These are phyloP conservation scores for Petunia axillaris DNA, from an alignment of 257 asterid species.

Conservation along the genomic window DNA sequence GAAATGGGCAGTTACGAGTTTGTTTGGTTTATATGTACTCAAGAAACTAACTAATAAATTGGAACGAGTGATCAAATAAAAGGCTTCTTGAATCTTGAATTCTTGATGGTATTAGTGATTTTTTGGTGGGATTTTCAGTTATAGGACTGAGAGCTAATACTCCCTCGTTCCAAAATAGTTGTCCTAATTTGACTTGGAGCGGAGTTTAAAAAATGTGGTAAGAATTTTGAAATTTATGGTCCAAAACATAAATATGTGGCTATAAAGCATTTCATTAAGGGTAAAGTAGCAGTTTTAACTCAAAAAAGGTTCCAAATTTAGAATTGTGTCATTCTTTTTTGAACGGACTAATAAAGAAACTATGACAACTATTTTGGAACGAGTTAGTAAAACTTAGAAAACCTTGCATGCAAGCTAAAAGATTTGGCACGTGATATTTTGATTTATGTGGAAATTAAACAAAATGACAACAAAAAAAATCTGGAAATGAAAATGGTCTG, in stretches of 20 bases:
- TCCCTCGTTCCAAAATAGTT: no score
- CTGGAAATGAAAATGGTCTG: background rate
- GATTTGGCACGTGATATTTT: constrained; percentile 35
- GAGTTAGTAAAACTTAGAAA: constrained; percentile 17
- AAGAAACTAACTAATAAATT: background rate
- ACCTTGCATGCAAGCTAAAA: constrained; percentile 68
- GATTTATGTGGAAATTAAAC: constrained; percentile 28
- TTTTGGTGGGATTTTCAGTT: background rate
- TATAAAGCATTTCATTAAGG: no score
- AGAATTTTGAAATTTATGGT: no score
- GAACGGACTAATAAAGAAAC: no score
- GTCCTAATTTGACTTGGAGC: no score
- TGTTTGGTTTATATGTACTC: constrained; percentile 35
- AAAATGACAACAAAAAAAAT: constrained; percentile 2
- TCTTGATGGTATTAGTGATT: background rate
- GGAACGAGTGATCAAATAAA: background rate
- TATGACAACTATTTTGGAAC: no score
- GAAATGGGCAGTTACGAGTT: constrained; percentile 44
- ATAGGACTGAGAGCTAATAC: background rate
- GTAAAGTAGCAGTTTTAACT: no score
- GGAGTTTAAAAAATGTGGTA: no score
- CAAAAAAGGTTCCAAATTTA: no score
- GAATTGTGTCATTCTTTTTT: no score
- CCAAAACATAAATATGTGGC: no score
- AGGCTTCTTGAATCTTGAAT: constrained; percentile 16